phyloP scores from a whole-genome alignment of 2,329 filamentous ascomycete genomes.

The Paraphaeosphaeria sporulosa region DNA sequence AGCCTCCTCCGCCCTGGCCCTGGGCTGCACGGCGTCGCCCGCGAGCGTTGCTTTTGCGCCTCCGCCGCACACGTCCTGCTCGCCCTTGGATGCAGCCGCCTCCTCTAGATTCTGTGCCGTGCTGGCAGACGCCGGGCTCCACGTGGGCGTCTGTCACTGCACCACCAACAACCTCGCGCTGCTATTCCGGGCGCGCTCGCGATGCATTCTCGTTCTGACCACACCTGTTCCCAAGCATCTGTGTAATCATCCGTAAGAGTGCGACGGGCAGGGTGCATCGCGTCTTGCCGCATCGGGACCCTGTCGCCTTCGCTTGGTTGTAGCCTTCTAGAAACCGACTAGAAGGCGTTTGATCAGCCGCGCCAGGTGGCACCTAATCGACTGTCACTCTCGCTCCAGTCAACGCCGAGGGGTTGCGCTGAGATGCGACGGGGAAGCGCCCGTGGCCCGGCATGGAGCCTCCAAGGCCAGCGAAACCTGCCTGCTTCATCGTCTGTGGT shows the following conservation, averaged over 20 bases:
- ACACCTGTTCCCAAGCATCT: background rate
- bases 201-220: background rate
- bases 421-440: conserved; percentile 10
- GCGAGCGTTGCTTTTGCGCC: conserved; percentile 32
- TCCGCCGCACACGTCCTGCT: conserved; percentile 16
- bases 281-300: conserved; percentile 18
- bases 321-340: conserved; percentile 39
- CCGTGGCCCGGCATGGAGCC: background rate
- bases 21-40: conserved; percentile 18
- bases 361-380: conserved; percentile 14
- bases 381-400: background rate
- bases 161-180: background rate
- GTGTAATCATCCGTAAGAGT: background rate
- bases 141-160: conserved; percentile 29
- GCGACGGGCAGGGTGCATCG: conserved; percentile 15
- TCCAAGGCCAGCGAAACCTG: conserved; percentile 13
- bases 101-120: background rate
- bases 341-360: conserved; percentile 37
- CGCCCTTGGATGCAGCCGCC: conserved; percentile 1
- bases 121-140: conserved; percentile 20
- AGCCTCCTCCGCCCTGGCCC: background rate
- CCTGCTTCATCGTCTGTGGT: conserved; percentile 22
- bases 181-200: conserved; percentile 5
- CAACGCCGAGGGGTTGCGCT: background rate
- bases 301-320: conserved; percentile 30